Evolutionary conservation across 192 early-diverging fungal genomes (phyloP).

Genomic region (Coemansia guatemalensis): DNA sequence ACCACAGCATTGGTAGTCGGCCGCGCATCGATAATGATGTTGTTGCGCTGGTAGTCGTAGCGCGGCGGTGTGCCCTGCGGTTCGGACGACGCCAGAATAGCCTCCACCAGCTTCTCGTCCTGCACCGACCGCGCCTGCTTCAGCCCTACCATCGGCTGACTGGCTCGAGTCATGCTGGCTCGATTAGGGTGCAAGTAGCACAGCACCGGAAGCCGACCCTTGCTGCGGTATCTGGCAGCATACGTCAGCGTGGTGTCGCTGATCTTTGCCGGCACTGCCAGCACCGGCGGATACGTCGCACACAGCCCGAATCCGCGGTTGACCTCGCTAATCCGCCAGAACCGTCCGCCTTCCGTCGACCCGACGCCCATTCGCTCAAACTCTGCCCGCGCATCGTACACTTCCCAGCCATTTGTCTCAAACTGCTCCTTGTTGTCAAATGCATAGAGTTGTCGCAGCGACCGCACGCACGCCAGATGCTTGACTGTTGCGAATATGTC

Average conservation of each 20-base stretch:
- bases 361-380: slow-evolving; percentile 85
- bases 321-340: slow-evolving; percentile 76
- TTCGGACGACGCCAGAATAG: slow-evolving; percentile 72
- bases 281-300: slow-evolving; percentile 78
- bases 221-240: slow-evolving; percentile 88
- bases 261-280: slow-evolving; percentile 86
- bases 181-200: slow-evolving; percentile 85
- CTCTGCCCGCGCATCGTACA: slow-evolving; percentile 76
- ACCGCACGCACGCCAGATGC: slow-evolving; percentile 74
- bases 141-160: slow-evolving; percentile 96
- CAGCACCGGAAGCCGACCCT: slow-evolving; percentile 84
- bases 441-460: slow-evolving; percentile 75
- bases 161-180: slow-evolving; percentile 89
- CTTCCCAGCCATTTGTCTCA: slow-evolving; percentile 59
- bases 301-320: slow-evolving; percentile 86
- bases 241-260: slow-evolving; percentile 87
- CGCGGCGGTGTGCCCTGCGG: slow-evolving; percentile 51
- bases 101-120: slow-evolving; percentile 95
- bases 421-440: slow-evolving; percentile 60
- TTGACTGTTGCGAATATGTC: slow-evolving; percentile 81
- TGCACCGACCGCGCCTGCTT: slow-evolving; percentile 93
- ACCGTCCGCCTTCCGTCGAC: slow-evolving; percentile 26
- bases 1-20: slow-evolving; percentile 93
- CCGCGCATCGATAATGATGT: slow-evolving; percentile 95
- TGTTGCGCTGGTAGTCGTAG: slow-evolving; percentile 53